Evolutionary conservation across 257 asterid genomes (phyloP).

Genomic region (Cinchona pubescens): DNA sequence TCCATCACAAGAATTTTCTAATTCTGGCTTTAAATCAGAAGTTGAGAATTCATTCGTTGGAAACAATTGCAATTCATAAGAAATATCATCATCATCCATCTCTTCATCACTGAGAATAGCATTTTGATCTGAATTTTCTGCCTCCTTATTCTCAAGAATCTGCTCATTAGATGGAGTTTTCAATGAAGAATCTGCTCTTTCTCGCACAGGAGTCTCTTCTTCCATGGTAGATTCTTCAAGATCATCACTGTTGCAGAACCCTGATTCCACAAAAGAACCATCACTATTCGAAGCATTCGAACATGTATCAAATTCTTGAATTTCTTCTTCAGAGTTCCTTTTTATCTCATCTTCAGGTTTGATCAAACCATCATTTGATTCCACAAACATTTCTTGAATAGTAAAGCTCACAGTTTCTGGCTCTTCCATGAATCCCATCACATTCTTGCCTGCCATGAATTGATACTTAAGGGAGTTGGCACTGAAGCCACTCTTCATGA

Average conservation of each 20-base stretch:
- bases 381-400: slow-evolving; percentile 53
- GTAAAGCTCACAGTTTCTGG: slow-evolving; percentile 32
- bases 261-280: not conserved
- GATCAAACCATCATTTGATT: slow-evolving; percentile 30
- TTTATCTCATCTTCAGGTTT: not conserved
- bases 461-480: slow-evolving; percentile 40
- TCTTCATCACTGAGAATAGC: slow-evolving; percentile 19
- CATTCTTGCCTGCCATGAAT: slow-evolving; percentile 32
- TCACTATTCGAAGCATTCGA: slow-evolving; percentile 3
- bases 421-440: slow-evolving; percentile 44
- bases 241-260: not conserved
- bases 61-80: slow-evolving; percentile 44
- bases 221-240: not conserved
- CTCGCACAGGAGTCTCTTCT: not conserved
- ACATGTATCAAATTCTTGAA: slow-evolving; percentile 6
- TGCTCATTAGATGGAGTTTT: not conserved
- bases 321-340: slow-evolving; percentile 2
- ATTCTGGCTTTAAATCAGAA: slow-evolving; percentile 1
- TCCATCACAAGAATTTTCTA: slow-evolving; percentile 10
- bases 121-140: slow-evolving; percentile 6
- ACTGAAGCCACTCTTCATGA: slow-evolving; percentile 28
- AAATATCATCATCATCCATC: slow-evolving; percentile 39
- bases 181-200: not conserved
- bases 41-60: not conserved
- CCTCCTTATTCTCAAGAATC: not conserved